A percentile compares a stretch with the other conserved stretches of the same genome.
phyloP scores from a whole-genome alignment of 305 asterid genomes.

The Plantago coronopus region DNA sequence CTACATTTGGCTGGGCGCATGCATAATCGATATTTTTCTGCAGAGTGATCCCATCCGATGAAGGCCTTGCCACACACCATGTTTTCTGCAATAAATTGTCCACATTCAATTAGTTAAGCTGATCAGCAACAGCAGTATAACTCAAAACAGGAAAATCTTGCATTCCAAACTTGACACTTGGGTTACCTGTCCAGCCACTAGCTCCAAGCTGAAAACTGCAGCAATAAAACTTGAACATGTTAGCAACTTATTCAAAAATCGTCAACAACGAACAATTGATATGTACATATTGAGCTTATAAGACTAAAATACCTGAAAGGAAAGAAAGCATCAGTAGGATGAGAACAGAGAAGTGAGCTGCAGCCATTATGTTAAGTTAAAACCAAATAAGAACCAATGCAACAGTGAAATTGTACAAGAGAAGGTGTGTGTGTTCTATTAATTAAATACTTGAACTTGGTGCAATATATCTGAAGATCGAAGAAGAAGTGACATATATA shows the following conservation, averaged over 20 bases:
- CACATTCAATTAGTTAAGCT: neutral
- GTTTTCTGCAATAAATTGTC: slow-evolving; percentile 30
- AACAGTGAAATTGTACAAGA: no score
- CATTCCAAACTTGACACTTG: neutral
- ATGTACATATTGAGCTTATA: neutral
- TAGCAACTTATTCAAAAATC: neutral
- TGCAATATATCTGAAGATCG: neutral
- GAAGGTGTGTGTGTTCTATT: no score
- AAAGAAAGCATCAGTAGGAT: slow-evolving; percentile 1
- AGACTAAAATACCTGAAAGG: neutral
- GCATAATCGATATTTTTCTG: slow-evolving; percentile 30
- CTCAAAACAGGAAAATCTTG: neutral
- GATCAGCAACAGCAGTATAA: neutral
- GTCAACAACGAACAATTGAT: neutral
- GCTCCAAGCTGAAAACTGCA: slow-evolving; percentile 25
- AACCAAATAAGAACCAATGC: no score
- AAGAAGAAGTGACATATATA: slow-evolving; percentile 2
- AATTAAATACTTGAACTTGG: neutral
- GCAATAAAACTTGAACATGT: neutral
- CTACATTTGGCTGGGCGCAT: slow-evolving; percentile 31
- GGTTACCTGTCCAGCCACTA: slow-evolving; percentile 26
- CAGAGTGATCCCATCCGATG: slow-evolving; percentile 30
- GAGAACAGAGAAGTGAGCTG: neutral
- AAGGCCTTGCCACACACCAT: slow-evolving; percentile 70
- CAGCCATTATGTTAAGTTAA: neutral